Evolutionary conservation across 2,329 filamentous ascomycete genomes (phyloP).

Genomic region (Alternaria triticina): DNA sequence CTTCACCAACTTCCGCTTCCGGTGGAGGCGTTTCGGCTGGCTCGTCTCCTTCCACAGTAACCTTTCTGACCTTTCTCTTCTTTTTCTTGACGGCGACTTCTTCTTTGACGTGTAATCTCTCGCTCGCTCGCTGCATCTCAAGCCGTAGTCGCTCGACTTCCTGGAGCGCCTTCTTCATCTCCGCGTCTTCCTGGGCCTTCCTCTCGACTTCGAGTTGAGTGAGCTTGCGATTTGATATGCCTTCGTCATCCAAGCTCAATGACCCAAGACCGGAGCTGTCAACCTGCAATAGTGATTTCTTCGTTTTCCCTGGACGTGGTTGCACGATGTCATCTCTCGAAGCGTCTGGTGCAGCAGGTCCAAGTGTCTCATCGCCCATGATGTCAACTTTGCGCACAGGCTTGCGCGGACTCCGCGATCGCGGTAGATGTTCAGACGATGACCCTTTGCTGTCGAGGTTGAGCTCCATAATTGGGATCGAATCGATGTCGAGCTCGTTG

Average conservation of each 20-base stretch:
- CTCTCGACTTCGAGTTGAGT: constrained; percentile 65
- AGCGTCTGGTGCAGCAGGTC: constrained; percentile 39
- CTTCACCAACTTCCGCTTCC: constrained; percentile 15
- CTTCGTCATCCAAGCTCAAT: constrained; percentile 67
- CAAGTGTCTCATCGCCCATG: constrained; percentile 57
- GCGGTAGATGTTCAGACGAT: constrained; percentile 25
- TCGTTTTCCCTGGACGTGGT: constrained; percentile 45
- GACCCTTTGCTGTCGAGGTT: constrained; percentile 64
- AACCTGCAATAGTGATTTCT: constrained; percentile 77
- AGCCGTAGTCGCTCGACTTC: constrained; percentile 86
- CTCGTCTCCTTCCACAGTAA: constrained; percentile 62
- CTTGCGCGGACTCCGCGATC: constrained; percentile 37
- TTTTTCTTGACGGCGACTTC: constrained; percentile 70
- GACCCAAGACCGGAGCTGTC: constrained; percentile 82
- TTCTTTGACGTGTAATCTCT: constrained; percentile 73
- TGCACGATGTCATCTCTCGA: constrained; percentile 42
- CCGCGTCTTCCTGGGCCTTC: constrained; percentile 77
- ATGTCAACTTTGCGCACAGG: constrained; percentile 52
- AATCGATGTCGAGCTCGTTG: constrained; percentile 85
- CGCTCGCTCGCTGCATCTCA: constrained; percentile 86
- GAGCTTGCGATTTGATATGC: constrained; percentile 27
- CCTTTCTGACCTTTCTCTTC: constrained; percentile 57
- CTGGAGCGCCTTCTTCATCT: constrained; percentile 87
- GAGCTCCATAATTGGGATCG: constrained; percentile 94
- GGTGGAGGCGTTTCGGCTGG: constrained; percentile 53